Conservation (phyloP, 2,329 filamentous ascomycete species). For the Epicoccum nigrum region DNA sequence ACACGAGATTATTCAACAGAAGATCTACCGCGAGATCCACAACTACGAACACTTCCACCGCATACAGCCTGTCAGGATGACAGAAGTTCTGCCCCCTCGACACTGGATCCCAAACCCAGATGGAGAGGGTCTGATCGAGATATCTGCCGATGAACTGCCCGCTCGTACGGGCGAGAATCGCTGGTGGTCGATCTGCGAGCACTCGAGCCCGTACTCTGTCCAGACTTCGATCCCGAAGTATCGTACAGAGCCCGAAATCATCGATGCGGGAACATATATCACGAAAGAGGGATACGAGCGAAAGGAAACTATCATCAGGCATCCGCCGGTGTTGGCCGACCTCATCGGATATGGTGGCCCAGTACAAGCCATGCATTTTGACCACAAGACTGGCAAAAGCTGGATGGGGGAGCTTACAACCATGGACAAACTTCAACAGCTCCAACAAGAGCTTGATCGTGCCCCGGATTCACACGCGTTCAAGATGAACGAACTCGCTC, state of each 20-base stretch:
- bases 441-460: constrained; percentile 13
- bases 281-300: constrained; percentile 50
- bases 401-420: constrained; percentile 34
- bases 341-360: constrained; percentile 35
- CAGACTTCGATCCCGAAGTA: constrained; percentile 10
- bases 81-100: constrained; percentile 59
- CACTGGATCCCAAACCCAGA: constrained; percentile 55
- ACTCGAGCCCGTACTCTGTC: constrained; percentile 18
- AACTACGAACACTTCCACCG: constrained; percentile 60
- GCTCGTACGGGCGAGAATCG: constrained; percentile 37
- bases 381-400: constrained; percentile 34
- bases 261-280: constrained; percentile 49
- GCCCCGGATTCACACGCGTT: constrained; percentile 10
- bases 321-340: constrained; percentile 52
- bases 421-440: constrained; percentile 24
- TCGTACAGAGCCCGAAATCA: constrained; percentile 45
- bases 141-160: constrained; percentile 53
- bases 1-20: constrained; percentile 56
- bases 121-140: constrained; percentile 50
- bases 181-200: constrained; percentile 38
- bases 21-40: constrained; percentile 61
- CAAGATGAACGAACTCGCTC: constrained; percentile 18
- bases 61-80: constrained; percentile 60
- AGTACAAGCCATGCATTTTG: constrained; percentile 39
- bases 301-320: constrained; percentile 54